These are phyloP conservation scores for Chrysanthemum makinoi DNA, from an alignment of 129 eudicot species.

Conservation along the genomic window DNA sequence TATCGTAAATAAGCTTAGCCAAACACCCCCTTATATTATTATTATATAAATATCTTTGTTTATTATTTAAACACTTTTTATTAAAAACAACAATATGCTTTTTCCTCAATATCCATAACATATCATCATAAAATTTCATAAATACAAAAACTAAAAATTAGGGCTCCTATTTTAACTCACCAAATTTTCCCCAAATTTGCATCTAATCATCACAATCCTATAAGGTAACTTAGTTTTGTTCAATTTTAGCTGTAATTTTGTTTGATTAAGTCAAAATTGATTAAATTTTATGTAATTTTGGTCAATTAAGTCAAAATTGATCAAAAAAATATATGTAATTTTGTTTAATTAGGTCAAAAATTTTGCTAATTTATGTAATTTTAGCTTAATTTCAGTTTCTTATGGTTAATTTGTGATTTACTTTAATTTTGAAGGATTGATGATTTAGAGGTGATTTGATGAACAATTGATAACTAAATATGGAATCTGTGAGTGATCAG, in stretches of 20 bases:
- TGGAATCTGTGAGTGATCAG: slow-evolving; percentile 47
- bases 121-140: background rate
- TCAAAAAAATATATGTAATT: too few relatives aligned
- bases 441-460: slow-evolving; percentile 16
- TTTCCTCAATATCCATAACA: slow-evolving; percentile 11
- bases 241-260: too few relatives aligned
- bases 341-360: slow-evolving; percentile 10
- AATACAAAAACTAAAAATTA: slow-evolving; percentile 12
- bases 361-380: background rate
- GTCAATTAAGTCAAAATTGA: background rate
- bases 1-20: too few relatives aligned
- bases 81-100: slow-evolving; percentile 2
- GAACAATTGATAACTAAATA: slow-evolving; percentile 26
- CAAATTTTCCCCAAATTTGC: slow-evolving; percentile 5
- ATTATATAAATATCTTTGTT: background rate
- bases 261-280: too few relatives aligned
- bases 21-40: too few relatives aligned
- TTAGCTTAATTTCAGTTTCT: slow-evolving; percentile 15
- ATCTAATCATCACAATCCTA: slow-evolving; percentile 11
- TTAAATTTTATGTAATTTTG: too few relatives aligned
- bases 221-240: slow-evolving; percentile 21
- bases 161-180: slow-evolving; percentile 18
- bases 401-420: slow-evolving; percentile 1
- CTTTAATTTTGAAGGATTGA: slow-evolving; percentile 4
- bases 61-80: background rate